A percentile compares a stretch with the other conserved stretches of the same genome.
Evolutionary conservation across 139 green algal genomes (phyloP).

Genomic region (Micractinium conductrix): DNA sequence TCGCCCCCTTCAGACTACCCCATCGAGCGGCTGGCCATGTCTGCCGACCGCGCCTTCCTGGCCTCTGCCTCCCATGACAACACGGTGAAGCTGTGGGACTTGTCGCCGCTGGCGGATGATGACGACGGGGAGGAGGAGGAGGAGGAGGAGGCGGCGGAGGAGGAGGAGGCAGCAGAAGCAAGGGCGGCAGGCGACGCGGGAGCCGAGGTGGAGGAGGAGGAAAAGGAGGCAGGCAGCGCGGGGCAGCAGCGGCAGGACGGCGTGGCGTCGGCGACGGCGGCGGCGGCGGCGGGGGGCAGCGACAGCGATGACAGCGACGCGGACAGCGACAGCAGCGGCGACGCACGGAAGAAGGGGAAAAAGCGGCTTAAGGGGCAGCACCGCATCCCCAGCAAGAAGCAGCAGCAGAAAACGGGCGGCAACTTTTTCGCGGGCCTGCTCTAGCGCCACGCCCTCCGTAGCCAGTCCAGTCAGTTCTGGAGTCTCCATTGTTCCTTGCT

Average conservation of each 20-base stretch:
- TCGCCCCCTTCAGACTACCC: constrained; percentile 47
- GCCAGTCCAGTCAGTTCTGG: no score
- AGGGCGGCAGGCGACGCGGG: neutral
- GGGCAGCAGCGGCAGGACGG: neutral
- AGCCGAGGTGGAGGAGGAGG: neutral
- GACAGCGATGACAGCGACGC: constrained; percentile 29
- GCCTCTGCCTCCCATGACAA: constrained; percentile 82
- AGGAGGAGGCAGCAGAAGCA: neutral
- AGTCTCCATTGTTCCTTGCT: no score
- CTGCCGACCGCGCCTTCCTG: constrained; percentile 54
- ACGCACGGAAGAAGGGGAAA: neutral
- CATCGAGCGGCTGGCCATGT: constrained; percentile 71
- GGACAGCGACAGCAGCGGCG: neutral
- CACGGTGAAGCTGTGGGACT: constrained; percentile 84
- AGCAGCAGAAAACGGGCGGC: neutral
- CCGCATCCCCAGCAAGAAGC: constrained; percentile 37
- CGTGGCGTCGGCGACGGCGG: neutral
- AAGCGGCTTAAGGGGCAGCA: constrained; percentile 40
- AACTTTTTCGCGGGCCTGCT: constrained; percentile 51
- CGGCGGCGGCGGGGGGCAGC: neutral
- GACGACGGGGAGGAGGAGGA: constrained; percentile 57
- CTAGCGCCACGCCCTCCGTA: no score
- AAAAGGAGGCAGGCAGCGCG: neutral
- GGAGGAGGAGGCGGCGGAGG: neutral
- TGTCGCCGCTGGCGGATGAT: constrained; percentile 65